Base-by-base conservation (phyloP, 2,329 filamentous ascomycete species). In the Venturia carpophila region DNA sequence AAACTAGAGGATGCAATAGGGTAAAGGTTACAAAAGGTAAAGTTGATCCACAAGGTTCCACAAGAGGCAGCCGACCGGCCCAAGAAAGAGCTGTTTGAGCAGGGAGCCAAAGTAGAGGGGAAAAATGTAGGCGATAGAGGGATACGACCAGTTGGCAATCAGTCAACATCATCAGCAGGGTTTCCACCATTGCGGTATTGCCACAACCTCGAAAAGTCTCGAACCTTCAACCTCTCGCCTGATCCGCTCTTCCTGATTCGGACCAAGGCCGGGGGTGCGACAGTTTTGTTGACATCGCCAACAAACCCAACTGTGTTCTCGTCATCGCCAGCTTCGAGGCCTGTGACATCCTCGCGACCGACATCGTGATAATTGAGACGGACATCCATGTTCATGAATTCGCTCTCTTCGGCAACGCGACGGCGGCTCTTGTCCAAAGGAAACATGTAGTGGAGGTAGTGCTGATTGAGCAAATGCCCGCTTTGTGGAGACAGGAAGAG, bases 391-490 rank as follows among this genome's bases (percentile, higher is more conserved):
- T 86, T 80, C 84, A 88, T 87, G 68, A 88, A 87, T 47, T 79
- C 79, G 68, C 83, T 86, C 11, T 78, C 73, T 3, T 83, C 79
- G 10, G 66, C 37, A 1, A 84, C 78, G 2, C 83, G 82, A 2
- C 78, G 76, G 6, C 64, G 56, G 15, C 76, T 72, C 37, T 77
- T 77, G 0, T 79, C 76, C 19, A 83, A 79, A 10, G 79, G 79
- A 71, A 88, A 88, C n/a, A 88, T 79, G 19, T 82, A 78, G 11
- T 84, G 84, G 47, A 86, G 79, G 71, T 87, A 88, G 55, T 85
- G 81, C 62, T 85, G 84, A 67, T 87, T 80, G 56, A 79, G 74
- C 27, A 73, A 75, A 73, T 73, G 37, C 68, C 75, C 56, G 43
- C 63, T 69, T 11, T 73, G 75, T 60, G 72, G 71, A 4, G 77